Evolutionary conservation across 371 early-diverging fungal genomes (phyloP), one percentile per base, ranked within the genome.

Genomic region (Zopfochytrium polystomum): DNA sequence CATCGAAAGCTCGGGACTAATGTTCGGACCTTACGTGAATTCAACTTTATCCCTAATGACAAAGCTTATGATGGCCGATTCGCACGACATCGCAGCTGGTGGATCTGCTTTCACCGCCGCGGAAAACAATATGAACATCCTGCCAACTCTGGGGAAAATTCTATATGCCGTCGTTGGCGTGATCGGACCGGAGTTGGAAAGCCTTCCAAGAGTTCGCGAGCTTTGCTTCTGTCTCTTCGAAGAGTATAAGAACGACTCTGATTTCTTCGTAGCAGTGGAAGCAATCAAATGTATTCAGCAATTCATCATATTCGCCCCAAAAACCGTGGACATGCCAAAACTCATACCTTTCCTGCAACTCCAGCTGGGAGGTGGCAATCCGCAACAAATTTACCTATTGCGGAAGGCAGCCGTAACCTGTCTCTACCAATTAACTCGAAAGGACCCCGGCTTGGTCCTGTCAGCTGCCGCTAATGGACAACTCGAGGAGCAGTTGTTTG

Each of bases 151-250:
- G 64, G 98, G 94, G 0, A 86, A 85, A 23, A 88, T 96, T 30
- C 80, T 96, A 45, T 86, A 91, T 58, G 91, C 93, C 2, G 68
- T 96, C 45, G 80, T 96, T 55, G 91, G 92, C 5, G 90, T 90
- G 0, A 66, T 95, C 11, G 97, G 98, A 0, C 98, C 98, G 0
- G 96, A 95, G 60, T 75, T 97, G 22, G 87, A 90, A 52, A 75
- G 80, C 2, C 87, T 86, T 11, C 66, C 80, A 3, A 85, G 84
- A 49, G 75, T 87, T 0, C 80, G 90, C n/a, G 89, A 90, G 32
- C 71, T 90, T 0, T 89, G 90, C 65, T 78, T 89, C 22, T 81
- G 81, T 22, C 74, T 92, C 51, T 88, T 89, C 38, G 89, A 89
- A 56, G 87, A 87, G 58, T 71, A 92, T 42, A 85, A 86, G 45